These are phyloP conservation scores for Ophioceras dolichostomum DNA, from an alignment of 2,329 filamentous ascomycete genomes.

Conservation along the genomic window DNA sequence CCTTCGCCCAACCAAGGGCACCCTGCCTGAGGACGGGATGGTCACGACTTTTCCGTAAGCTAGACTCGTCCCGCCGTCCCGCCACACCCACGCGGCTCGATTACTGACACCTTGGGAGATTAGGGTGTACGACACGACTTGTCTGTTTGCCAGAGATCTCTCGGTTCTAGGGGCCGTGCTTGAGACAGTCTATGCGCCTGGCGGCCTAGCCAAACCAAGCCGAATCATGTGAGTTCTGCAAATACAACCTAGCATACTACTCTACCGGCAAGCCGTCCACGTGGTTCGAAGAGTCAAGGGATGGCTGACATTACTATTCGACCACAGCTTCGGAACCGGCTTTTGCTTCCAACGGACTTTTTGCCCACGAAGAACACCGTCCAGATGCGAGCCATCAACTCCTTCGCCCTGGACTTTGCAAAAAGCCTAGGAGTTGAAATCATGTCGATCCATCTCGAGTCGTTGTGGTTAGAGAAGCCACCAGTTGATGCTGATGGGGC, in stretches of 20 bases:
- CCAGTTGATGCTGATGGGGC: background rate
- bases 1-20: background rate
- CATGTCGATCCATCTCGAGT: background rate
- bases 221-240: too few species aligned
- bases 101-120: too few species aligned
- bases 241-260: too few species aligned
- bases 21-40: background rate
- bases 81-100: background rate
- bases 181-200: too few species aligned
- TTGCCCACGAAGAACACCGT: background rate
- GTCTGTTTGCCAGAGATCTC: background rate
- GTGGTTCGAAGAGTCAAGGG: too few species aligned
- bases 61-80: background rate
- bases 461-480: background rate
- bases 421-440: background rate
- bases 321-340: too few species aligned
- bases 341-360: background rate
- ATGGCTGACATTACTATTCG: too few species aligned
- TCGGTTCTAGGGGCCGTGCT: background rate
- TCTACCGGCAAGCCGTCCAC: too few species aligned
- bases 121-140: background rate
- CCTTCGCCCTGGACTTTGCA: background rate
- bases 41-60: background rate
- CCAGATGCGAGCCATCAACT: background rate
- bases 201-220: too few species aligned